Percentiles rank a stretch among this genome's conserved stretches.
phyloP scores from a whole-genome alignment of 1,139 yeast genomes.

The Scheffersomyces stambukii region DNA sequence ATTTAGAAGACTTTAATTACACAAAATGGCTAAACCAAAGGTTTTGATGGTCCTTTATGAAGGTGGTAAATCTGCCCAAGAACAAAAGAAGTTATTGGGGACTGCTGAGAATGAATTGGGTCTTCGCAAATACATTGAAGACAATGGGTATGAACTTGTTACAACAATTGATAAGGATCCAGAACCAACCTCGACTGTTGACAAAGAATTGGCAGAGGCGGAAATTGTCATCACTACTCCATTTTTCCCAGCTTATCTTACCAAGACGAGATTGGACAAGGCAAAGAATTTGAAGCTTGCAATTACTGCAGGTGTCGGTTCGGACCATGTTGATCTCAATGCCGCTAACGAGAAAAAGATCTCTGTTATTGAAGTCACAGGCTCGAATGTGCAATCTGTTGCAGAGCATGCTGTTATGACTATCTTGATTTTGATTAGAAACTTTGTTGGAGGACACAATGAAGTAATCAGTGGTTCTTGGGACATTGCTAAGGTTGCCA shows the following conservation, averaged over 20 bases:
- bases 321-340: slow-evolving; percentile 73
- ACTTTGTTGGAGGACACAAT: slow-evolving; percentile 76
- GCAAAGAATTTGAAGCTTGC: slow-evolving; percentile 73
- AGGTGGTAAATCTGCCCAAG: slow-evolving; percentile 54
- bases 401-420: slow-evolving; percentile 82
- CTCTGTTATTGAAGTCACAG: slow-evolving; percentile 76
- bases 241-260: slow-evolving; percentile 77
- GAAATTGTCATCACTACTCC: slow-evolving; percentile 81
- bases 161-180: slow-evolving; percentile 72
- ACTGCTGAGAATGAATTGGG: slow-evolving; percentile 77
- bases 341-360: slow-evolving; percentile 65
- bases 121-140: slow-evolving; percentile 58
- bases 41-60: slow-evolving; percentile 54
- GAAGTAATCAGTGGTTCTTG: slow-evolving; percentile 59
- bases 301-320: slow-evolving; percentile 82
- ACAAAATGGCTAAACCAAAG: slow-evolving; percentile 29
- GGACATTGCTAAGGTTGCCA: slow-evolving; percentile 79
- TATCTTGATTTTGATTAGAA: slow-evolving; percentile 65
- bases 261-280: slow-evolving; percentile 58
- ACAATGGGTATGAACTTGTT: slow-evolving; percentile 63
- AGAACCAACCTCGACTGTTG: slow-evolving; percentile 50
- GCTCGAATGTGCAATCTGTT: slow-evolving; percentile 75
- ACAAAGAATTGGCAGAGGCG: slow-evolving; percentile 63
- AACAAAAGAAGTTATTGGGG: slow-evolving; percentile 62
- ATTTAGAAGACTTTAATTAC: too few species aligned